These are phyloP conservation scores for Phytophthora melonis DNA, from an alignment of 352 stramenopile genomes.

Conservation along the genomic window DNA sequence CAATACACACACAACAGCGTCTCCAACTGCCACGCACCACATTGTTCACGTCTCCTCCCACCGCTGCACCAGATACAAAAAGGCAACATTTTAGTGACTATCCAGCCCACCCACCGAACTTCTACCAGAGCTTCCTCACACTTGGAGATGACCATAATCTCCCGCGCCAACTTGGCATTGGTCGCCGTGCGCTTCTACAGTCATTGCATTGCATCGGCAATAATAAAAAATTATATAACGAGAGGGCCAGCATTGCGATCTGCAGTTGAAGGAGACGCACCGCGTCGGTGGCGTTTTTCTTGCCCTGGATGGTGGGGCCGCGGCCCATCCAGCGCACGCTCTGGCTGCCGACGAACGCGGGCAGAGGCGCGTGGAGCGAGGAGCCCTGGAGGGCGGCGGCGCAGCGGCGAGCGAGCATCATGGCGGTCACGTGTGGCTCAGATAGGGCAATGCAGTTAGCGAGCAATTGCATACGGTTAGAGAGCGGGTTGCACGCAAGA, in stretches of 20 bases:
- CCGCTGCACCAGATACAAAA: slow-evolving; percentile 31
- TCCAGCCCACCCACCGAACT: too few relatives aligned
- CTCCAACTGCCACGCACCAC: slow-evolving; percentile 51
- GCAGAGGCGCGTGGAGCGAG: slow-evolving; percentile 6
- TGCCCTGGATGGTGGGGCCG: slow-evolving; percentile 83
- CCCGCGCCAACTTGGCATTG: slow-evolving; percentile 78
- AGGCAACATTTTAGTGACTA: too few relatives aligned
- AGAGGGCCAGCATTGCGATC: too few relatives aligned
- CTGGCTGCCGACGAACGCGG: slow-evolving; percentile 42
- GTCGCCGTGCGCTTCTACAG: slow-evolving; percentile 78
- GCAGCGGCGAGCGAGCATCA: slow-evolving; percentile 30
- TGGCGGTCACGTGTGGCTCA: slow-evolving; percentile 24
- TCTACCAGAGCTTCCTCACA: slow-evolving; percentile 38
- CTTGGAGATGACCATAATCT: slow-evolving; percentile 83
- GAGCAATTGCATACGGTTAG: background rate
- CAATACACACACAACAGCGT: background rate
- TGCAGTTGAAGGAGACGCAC: slow-evolving; percentile 34
- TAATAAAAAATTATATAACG: background rate
- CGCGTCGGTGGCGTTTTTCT: slow-evolving; percentile 83
- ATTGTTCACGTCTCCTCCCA: slow-evolving; percentile 72
- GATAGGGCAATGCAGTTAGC: background rate
- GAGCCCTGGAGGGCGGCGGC: background rate
- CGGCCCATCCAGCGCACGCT: slow-evolving; percentile 78
- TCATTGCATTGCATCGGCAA: too few relatives aligned
- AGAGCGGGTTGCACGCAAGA: slow-evolving; percentile 11